Evolutionary conservation across 2,329 filamentous ascomycete genomes (phyloP).

Genomic region (Keithomyces neogunnii): DNA sequence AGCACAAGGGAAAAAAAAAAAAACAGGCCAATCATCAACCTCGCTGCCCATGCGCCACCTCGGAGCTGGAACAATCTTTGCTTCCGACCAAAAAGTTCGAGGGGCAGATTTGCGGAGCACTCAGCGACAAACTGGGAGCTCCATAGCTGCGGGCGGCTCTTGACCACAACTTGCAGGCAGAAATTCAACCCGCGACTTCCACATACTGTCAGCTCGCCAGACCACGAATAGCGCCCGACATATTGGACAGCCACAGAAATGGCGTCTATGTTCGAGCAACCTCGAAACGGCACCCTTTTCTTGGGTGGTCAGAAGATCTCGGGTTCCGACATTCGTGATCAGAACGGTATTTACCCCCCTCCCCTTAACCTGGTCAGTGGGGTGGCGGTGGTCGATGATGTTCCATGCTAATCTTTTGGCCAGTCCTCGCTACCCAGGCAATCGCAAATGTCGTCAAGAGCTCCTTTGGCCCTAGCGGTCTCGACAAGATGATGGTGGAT

Average conservation of each 20-base stretch:
- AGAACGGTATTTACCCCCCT: conserved; percentile 60
- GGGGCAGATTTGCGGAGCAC: conserved; percentile 12
- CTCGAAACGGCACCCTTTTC: conserved; percentile 92
- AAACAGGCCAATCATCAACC: background rate
- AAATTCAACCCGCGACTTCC: conserved; percentile 4
- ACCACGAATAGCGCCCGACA: conserved; percentile 5
- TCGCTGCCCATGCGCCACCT: background rate
- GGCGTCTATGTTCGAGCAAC: conserved; percentile 94
- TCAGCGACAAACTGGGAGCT: conserved; percentile 7
- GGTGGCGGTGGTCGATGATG: background rate
- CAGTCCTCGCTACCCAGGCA: conserved; percentile 88
- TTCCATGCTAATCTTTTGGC: conserved; percentile 3
- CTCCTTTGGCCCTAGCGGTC: conserved; percentile 91
- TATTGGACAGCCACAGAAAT: conserved; percentile 40
- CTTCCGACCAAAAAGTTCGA: conserved; percentile 20
- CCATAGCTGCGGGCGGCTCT: conserved; percentile 6
- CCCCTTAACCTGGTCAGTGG: conserved; percentile 5
- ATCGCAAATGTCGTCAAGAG: conserved; percentile 99
- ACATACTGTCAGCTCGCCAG: conserved; percentile 5
- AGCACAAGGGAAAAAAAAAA: background rate
- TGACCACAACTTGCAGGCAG: conserved; percentile 6
- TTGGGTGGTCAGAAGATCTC: conserved; percentile 96
- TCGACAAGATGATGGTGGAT: conserved; percentile 99
- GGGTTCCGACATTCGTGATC: conserved; percentile 90
- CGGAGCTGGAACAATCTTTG: conserved; percentile 19